Base-by-base conservation (phyloP, 2,329 filamentous ascomycete species). In the Colletotrichum higginsianum region DNA sequence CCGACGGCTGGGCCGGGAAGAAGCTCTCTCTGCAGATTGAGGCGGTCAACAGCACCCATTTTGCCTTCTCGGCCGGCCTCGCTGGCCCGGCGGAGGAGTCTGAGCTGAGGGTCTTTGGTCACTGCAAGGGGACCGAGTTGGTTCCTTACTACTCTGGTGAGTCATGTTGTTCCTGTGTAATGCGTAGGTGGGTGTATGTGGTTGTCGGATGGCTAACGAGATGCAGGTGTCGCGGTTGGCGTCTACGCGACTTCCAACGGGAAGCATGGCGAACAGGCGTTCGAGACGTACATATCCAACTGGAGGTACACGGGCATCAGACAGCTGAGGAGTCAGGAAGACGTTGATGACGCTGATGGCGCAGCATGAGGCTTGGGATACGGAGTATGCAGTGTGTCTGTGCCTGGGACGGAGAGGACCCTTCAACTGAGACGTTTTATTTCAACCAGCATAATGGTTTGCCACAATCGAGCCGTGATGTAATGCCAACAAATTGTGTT, bases 141-240 rank as follows among this genome's bases (percentile, higher is more conserved):
- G 66, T 75, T 3, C 74, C 73, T 0, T 75, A 75, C 40, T 75
- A 73, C 55, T 75, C 73, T 40, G 73, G 74, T 73, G 50, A 4
- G 62, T 49, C 2, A 21, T 30, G 23, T 4, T 12, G 16, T 5
- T 44, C 53, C 6, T 71, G 62, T 65, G 82, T 80, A 49, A 40
- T n/a, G n/a, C 8, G 16, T 6, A 16, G 3, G 1, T 23, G 12
- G 3, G 9, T 11, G 9, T 38, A 8, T 38, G 35, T 11, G 35
- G 2, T 0, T 4, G 4, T 4, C 6, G 16, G 4, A n/a, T 18
- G 2, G 16, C 55, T 61, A 56, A 53, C 49, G 4, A 9, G 16
- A 3, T 21, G 1, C 26, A 74, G 67, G 71, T 55, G 46, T 66
- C 4, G 61, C 58, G 3, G 23, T 72, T 0, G 71, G 73, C 0